Evolutionary conservation across 169 alveolate genomes (phyloP).

Genomic region (Plasmodium inui): DNA sequence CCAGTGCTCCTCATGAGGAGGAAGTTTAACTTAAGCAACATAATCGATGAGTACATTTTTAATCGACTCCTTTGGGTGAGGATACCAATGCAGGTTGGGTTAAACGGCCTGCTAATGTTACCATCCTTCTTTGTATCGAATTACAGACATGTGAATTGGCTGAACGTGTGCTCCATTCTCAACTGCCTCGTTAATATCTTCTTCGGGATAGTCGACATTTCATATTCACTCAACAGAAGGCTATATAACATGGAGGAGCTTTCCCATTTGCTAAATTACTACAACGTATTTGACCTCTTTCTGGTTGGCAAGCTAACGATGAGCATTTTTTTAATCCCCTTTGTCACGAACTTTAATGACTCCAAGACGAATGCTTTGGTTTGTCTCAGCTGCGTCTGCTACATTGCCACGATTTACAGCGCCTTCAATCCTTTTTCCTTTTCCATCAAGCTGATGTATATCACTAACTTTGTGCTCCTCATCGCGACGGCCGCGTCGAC

Average conservation of each 20-base stretch:
- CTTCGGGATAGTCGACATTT: slow-evolving; percentile 52
- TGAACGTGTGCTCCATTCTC: slow-evolving; percentile 11
- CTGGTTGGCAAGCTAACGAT: slow-evolving; percentile 59
- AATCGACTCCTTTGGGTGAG: neutral
- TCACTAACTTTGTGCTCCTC: slow-evolving; percentile 41
- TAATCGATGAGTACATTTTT: neutral
- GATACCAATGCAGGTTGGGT: slow-evolving; percentile 7
- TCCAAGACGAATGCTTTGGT: slow-evolving; percentile 1
- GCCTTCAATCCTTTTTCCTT: slow-evolving; percentile 32
- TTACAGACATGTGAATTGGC: neutral
- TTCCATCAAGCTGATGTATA: slow-evolving; percentile 54
- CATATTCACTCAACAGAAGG: slow-evolving; percentile 17
- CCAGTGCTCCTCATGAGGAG: neutral
- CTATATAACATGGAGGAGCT: slow-evolving; percentile 18
- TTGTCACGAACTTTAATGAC: slow-evolving; percentile 57
- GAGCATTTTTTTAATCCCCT: slow-evolving; percentile 60
- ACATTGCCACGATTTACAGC: slow-evolving; percentile 34
- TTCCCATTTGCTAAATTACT: neutral
- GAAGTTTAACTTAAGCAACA: neutral
- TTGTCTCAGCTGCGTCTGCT: slow-evolving; percentile 34
- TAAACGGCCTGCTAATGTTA: slow-evolving; percentile 10
- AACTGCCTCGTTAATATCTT: slow-evolving; percentile 42
- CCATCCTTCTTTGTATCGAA: slow-evolving; percentile 30
- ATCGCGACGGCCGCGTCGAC: slow-evolving; percentile 43
- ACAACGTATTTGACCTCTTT: slow-evolving; percentile 43